phyloP scores from a whole-genome alignment of 2,329 filamentous ascomycete genomes.

The Achaetomium macrosporum region DNA sequence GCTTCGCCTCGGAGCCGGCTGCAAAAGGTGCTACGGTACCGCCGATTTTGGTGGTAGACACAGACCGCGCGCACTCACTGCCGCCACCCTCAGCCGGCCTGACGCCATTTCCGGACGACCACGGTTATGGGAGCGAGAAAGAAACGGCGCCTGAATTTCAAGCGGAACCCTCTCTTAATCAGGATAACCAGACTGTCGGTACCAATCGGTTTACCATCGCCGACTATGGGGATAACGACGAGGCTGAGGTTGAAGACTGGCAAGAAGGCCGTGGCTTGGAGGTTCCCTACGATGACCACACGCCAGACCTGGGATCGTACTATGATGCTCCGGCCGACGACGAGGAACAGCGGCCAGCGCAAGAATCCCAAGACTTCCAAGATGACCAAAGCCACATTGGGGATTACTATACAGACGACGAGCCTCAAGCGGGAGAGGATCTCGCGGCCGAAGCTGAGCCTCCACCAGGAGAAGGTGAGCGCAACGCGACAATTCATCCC shows the following conservation, averaged over 20 bases:
- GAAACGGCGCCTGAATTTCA: neutral
- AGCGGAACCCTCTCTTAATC: neutral
- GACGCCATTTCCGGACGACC: conserved; percentile 4
- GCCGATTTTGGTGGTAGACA: conserved; percentile 1
- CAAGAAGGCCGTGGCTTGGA: neutral
- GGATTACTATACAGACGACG: neutral
- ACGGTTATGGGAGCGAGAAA: neutral
- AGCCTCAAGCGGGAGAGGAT: neutral
- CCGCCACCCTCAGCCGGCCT: conserved; percentile 11
- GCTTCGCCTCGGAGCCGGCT: neutral
- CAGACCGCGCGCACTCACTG: conserved; percentile 3
- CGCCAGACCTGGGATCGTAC: conserved; percentile 12
- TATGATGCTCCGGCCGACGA: conserved; percentile 5
- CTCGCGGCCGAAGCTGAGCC: neutral
- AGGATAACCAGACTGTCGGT: conserved; percentile 3
- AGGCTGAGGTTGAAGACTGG: neutral
- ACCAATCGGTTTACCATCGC: conserved; percentile 13
- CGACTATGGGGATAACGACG: conserved; percentile 6
- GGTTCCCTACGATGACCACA: conserved; percentile 2
- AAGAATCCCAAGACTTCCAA: neutral
- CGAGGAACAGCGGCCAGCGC: neutral
- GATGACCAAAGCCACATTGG: neutral
- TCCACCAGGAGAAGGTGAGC: neutral
- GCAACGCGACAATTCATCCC: no score
- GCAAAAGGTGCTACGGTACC: neutral